Base-by-base conservation (phyloP, 805 yeast species). In the Yarrowia sp. region DNA sequence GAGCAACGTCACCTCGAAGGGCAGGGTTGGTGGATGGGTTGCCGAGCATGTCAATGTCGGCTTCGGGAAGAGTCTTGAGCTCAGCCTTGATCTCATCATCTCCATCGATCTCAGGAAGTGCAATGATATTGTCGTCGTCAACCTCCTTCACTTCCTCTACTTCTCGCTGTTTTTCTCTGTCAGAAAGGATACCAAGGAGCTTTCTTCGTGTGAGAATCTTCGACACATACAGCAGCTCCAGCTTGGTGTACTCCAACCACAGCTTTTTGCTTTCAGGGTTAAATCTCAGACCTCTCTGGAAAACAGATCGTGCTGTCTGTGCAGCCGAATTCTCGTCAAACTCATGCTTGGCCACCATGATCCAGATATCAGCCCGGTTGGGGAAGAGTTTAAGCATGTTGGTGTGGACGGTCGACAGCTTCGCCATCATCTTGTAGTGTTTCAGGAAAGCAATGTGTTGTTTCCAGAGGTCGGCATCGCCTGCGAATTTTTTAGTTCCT, bases 301-400 rank as follows among this genome's bases (percentile, higher is more conserved):
- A 85, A 26, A 95, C 81, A 10, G 85, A 84, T 75, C 99, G 83
- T 22, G 98, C 92, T 51, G 96, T 92, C 72, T 88, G 86, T 49
- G 96, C 90, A 70, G 92, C 89, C 43, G 93, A 89, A 75, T 95
- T 91, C 30, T 83, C 83, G 70, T 93, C 97, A 71, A 90, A 87
- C 77, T 95, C 98, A 76, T 90, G 91, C 73, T 90, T 90, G 32
- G 98, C 97, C 24, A 97, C 98, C 71, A 90, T 84, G 46, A 95
- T 84, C 99, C 99, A 95, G 17, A 93, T 89, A 70, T 87, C 89
- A 2, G 91, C 83, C 72, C 92, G 89, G 46, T 89, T 83, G n/a
- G 99, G 98, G 73, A 95, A 98, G 68, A 92, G 77, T 75, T 87
- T 90, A 70, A 95, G 80, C 69, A 93, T 79, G 66, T 85, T 83